Base-by-base conservation (phyloP, 495 filamentous ascomycete species). In the Neurospora sp. region DNA sequence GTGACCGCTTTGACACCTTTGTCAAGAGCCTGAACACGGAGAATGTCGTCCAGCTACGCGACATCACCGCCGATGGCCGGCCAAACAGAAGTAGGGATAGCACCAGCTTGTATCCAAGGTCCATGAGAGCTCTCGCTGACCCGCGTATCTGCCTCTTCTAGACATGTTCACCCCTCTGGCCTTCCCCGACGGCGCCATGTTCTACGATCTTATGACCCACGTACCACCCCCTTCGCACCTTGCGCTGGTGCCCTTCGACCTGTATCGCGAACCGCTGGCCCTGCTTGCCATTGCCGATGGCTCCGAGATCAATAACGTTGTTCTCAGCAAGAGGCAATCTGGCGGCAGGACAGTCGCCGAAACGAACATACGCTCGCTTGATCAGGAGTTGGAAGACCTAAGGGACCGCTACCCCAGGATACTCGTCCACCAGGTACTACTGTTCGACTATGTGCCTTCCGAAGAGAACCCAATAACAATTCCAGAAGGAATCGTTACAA, bases 111-210 rank as follows among this genome's bases (percentile, higher is more conserved):
- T 35, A 37, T 37, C 53, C 27, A 37, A 37, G 12, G 14, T 14
- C 38, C 38, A 40, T 53, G 20, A 38, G 42, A 16, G 39, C 22
- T 12, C 45, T 45, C 74, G 73, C 81, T 86, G 73, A 85, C 78
- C 73, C 71, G 68, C 75, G 69, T 42, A 73, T 39, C 70, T 69
- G 59, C 73, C 75, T 72, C 73, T 74, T 73, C 38, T 78, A 97
- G 94, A 94, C 77, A 94, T 97, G 90, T 97, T 99, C 80, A 96
- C 94, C 59, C 96, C 96, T 37, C 85, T 97, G 75, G 94, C 93
- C 3, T 98, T 97, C 80, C 95, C 95, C 9, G 89, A 89, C 73
- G 96, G 96, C 71, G 89, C 90, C 74, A 91, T 99, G 75, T 87
- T 98, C 74, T 98, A 96, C 86, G 92, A 97, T 79, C 86, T 98